These are phyloP conservation scores for Tulasnella sp. DNA, from an alignment of 768 basidiomycete genomes.

Conservation along the genomic window DNA sequence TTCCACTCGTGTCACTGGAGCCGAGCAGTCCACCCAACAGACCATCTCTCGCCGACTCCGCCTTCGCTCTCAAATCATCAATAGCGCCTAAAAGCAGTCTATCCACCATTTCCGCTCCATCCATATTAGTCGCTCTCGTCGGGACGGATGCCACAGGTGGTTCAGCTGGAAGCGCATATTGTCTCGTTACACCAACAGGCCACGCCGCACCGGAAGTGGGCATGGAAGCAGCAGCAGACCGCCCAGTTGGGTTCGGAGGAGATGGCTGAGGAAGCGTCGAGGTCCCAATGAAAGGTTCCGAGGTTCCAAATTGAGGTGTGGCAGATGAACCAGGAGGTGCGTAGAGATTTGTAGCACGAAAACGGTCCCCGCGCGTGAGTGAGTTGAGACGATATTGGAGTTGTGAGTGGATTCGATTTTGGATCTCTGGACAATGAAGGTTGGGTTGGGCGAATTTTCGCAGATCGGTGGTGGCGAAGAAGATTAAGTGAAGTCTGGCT, in stretches of 20 bases:
- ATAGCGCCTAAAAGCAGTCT: background rate
- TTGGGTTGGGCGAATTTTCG: background rate
- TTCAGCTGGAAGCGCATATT: slow-evolving; percentile 7
- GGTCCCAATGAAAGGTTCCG: background rate
- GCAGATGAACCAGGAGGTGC: background rate
- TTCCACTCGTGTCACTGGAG: too few relatives aligned
- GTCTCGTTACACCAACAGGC: background rate
- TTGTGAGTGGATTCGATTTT: background rate
- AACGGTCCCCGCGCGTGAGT: slow-evolving; percentile 7
- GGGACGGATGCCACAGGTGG: background rate
- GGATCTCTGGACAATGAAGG: background rate
- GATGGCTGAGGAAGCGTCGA: background rate
- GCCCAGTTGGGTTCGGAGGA: background rate
- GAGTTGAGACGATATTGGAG: background rate
- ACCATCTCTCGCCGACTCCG: background rate
- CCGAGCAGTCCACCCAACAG: background rate
- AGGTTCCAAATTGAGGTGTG: background rate
- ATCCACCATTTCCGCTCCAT: slow-evolving; percentile 4
- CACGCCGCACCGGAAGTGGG: background rate
- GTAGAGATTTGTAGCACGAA: slow-evolving; percentile 9
- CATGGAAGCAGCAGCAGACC: background rate
- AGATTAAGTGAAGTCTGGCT: too few relatives aligned
- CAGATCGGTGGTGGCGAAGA: too few relatives aligned
- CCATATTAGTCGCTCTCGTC: background rate
- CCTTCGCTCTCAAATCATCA: background rate